A percentile compares a stretch with the other conserved stretches of the same genome.
phyloP scores from a whole-genome alignment of 257 asterid genomes.

The Salvia miltiorrhiza region DNA sequence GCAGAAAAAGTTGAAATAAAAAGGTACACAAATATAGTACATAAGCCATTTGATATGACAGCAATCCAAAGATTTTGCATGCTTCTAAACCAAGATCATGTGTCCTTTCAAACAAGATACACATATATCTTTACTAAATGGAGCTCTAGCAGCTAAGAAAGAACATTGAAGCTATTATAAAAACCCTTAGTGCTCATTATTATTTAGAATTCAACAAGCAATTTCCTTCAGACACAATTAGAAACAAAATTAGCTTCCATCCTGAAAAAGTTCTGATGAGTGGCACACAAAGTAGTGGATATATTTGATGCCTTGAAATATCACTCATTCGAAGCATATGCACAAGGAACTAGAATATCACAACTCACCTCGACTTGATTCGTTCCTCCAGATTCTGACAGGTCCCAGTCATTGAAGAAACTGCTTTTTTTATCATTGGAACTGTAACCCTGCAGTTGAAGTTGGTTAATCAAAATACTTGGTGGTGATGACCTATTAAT shows the following conservation, averaged over 20 bases:
- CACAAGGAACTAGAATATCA: constrained; percentile 23
- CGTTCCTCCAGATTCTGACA: constrained; percentile 79
- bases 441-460: constrained; percentile 72
- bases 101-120: background rate
- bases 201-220: background rate
- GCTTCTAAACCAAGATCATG: background rate
- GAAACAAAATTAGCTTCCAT: background rate
- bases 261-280: background rate
- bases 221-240: background rate
- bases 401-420: constrained; percentile 85
- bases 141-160: constrained; percentile 9
- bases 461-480: constrained; percentile 6
- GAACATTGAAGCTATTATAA: background rate
- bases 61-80: constrained; percentile 6
- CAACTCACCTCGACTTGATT: constrained; percentile 62
- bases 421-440: constrained; percentile 71
- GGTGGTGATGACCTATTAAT: constrained; percentile 1
- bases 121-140: background rate
- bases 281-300: background rate
- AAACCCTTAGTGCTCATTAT: background rate
- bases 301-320: constrained; percentile 4
- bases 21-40: constrained; percentile 12
- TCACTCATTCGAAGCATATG: background rate
- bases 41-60: background rate
- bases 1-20: constrained; percentile 15